These are phyloP conservation scores for Sungouiella blattae DNA, from an alignment of 805 yeast species.

Conservation along the genomic window DNA sequence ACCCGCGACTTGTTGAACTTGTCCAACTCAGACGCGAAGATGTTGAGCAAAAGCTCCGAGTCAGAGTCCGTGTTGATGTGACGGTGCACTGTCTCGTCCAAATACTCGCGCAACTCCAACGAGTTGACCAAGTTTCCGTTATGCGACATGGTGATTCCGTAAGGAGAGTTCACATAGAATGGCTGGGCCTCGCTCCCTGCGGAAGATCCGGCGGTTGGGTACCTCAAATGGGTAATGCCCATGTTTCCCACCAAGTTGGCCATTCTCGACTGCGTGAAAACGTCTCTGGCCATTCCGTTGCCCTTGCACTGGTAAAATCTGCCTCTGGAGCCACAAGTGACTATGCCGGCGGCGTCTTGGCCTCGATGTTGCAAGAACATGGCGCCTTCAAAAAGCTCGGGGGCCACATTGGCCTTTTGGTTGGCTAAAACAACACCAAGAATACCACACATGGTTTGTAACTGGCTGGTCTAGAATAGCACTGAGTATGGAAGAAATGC, in stretches of 20 bases:
- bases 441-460: slow-evolving; percentile 94
- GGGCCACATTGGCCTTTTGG: slow-evolving; percentile 68
- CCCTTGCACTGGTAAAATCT: slow-evolving; percentile 97
- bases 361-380: slow-evolving; percentile 95
- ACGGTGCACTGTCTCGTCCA: slow-evolving; percentile 93
- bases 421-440: slow-evolving; percentile 83
- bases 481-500: too few relatives aligned
- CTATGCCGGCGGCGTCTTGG: slow-evolving; percentile 99
- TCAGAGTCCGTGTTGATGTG: slow-evolving; percentile 97
- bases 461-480: too few relatives aligned
- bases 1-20: slow-evolving; percentile 91
- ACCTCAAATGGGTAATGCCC: slow-evolving; percentile 93
- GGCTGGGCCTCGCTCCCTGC: slow-evolving; percentile 98
- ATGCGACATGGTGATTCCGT: slow-evolving; percentile 86
- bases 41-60: slow-evolving; percentile 83
- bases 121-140: slow-evolving; percentile 95
- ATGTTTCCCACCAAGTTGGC: slow-evolving; percentile 80
- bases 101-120: slow-evolving; percentile 64
- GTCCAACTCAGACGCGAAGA: slow-evolving; percentile 89
- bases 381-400: slow-evolving; percentile 89
- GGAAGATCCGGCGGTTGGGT: slow-evolving; percentile 96
- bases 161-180: slow-evolving; percentile 95
- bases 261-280: slow-evolving; percentile 82
- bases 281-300: slow-evolving; percentile 98
- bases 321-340: slow-evolving; percentile 91